Base-by-base conservation (phyloP, 352 stramenopile species). In the Phytophthora agathidicida region DNA sequence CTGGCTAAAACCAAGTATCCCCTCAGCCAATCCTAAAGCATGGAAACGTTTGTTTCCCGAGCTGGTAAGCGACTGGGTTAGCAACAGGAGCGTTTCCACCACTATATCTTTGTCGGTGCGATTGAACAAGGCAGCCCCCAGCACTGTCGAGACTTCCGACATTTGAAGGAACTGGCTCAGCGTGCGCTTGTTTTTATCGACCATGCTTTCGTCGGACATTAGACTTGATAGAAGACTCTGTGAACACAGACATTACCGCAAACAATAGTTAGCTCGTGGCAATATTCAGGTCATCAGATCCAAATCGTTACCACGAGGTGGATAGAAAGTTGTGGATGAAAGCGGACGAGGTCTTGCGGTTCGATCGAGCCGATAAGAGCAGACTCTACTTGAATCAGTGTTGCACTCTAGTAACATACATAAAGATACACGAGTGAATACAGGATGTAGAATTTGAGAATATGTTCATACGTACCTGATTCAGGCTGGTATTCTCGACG, bases 151-250 rank as follows among this genome's bases (percentile, higher is more conserved):
- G 0, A 94, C 83, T 46, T 93, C 85, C 10, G 83, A 73, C 1
- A 80, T 88, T 30, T 89, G 79, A 2, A 94, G 63, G 45, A 91
- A 91, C 55, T 91, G 83, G 23, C 61, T 80, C 22, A 93, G 46
- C 1, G 80, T 84, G 30, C 83, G 77, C 42, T 83, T 89, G 22
- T 77, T 79, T 33, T 88, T 89, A 28, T 92, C 81, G 4, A 67
- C 42, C 62, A 94, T 68, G 14, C 46, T 73, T 9, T 73, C 50
- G 11, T 91, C 81, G 6, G 60, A 52, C 22, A 73, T 48, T 5
- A 94, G 54, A 22, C 65, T 78, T 7, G 81, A 80, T 3, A 94
- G 50, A 9, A 94, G 62, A 31, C 71, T 88, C 84, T 94, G 53
- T 13, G 17, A 3, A 55, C 5, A 27, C 11, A 54, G 44, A 37